These are phyloP conservation scores for Lactarius akahatsu DNA, from an alignment of 768 basidiomycete genomes.

Conservation along the genomic window DNA sequence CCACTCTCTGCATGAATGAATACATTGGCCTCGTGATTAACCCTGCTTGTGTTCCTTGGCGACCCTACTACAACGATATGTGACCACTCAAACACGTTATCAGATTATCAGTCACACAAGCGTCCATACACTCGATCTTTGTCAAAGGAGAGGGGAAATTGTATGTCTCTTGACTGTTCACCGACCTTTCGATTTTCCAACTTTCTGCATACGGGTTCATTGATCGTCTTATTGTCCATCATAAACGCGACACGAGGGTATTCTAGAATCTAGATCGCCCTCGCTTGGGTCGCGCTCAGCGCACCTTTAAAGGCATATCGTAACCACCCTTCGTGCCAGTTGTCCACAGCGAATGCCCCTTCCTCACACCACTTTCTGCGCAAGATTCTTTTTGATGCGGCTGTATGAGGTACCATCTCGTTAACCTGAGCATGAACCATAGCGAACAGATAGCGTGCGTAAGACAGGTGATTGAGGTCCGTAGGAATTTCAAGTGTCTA, in stretches of 20 bases:
- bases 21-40: neutral
- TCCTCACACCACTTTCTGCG: neutral
- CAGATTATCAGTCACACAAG: neutral
- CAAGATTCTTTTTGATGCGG: neutral
- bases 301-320: neutral
- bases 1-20: neutral
- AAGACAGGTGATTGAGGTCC: too few species aligned
- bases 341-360: neutral
- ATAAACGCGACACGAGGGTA: neutral
- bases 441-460: neutral
- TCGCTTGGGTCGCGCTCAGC: neutral
- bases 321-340: neutral
- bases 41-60: neutral
- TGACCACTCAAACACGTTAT: neutral
- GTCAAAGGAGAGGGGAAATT: neutral
- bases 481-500: too few species aligned
- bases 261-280: neutral
- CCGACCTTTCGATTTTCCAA: neutral
- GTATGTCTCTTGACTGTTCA: neutral
- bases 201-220: neutral
- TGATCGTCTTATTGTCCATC: neutral
- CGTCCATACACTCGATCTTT: neutral
- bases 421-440: neutral
- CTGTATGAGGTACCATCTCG: too few species aligned
- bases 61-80: neutral